Percentiles rank a stretch among this genome's conserved stretches.
Evolutionary conservation across 306 rosid species (phyloP).

Genomic region (Trifolium repens): DNA sequence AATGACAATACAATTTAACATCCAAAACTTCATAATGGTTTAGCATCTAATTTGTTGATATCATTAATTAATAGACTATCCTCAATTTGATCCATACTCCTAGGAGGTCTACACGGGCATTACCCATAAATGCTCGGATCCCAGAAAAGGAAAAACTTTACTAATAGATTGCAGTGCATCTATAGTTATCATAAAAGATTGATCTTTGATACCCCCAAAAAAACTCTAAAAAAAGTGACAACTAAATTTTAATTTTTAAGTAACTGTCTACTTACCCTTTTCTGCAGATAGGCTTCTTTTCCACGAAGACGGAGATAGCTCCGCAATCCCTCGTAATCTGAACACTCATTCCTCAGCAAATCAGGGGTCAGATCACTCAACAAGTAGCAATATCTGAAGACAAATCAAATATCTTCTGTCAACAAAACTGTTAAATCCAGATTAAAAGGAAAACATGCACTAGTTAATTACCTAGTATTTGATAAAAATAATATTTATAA

Average conservation of each 20-base stretch:
- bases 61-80: not conserved
- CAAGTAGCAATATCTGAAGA: constrained; percentile 83
- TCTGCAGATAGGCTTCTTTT: constrained; percentile 84
- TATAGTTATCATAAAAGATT: not conserved
- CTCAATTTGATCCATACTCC: constrained; percentile 14
- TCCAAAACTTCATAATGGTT: constrained; percentile 6
- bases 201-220: not conserved
- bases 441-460: constrained; percentile 30
- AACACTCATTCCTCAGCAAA: constrained; percentile 64
- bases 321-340: constrained; percentile 70
- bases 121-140: constrained; percentile 4
- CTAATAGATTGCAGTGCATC: not conserved
- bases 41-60: constrained; percentile 2
- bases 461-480: not conserved
- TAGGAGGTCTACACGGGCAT: not conserved
- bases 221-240: not conserved
- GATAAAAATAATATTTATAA: not conserved
- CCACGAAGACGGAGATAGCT: constrained; percentile 77
- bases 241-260: constrained; percentile 5
- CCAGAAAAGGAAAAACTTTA: not conserved
- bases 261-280: constrained; percentile 71
- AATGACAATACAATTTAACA: not conserved
- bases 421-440: constrained; percentile 28
- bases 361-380: constrained; percentile 88
- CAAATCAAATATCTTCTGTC: constrained; percentile 36